Evolutionary conservation across 805 yeast genomes (phyloP).

Genomic region (Ogataea wickerhamii): DNA sequence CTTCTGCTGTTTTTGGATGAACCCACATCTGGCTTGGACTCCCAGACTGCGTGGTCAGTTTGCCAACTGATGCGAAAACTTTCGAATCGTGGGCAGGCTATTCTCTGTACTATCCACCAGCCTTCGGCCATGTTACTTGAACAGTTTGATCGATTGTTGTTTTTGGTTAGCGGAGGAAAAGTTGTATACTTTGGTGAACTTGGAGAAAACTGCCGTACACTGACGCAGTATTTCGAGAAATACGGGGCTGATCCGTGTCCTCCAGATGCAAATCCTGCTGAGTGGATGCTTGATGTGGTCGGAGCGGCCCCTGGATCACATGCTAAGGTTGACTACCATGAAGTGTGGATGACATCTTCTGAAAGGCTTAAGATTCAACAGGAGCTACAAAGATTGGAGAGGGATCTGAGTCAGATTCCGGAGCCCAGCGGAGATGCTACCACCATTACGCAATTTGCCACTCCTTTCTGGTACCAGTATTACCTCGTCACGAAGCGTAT

Average conservation of each 20-base stretch:
- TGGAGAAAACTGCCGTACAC: conserved; percentile 39
- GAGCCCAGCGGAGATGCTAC: conserved; percentile 2
- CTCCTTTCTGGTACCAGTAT: conserved; percentile 40
- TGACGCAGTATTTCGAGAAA: conserved; percentile 43
- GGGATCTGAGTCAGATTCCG: conserved; percentile 5
- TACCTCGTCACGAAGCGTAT: conserved; percentile 35
- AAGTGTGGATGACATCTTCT: conserved; percentile 47
- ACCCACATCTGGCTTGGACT: conserved; percentile 57
- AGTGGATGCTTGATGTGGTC: conserved; percentile 65
- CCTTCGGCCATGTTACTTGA: conserved; percentile 44
- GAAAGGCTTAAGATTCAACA: conserved; percentile 24
- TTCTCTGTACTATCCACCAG: conserved; percentile 54
- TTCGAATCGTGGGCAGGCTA: conserved; percentile 51
- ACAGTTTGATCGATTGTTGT: conserved; percentile 39
- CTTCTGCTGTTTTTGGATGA: conserved; percentile 52
- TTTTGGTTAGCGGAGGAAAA: conserved; percentile 47
- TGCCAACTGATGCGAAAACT: conserved; percentile 45
- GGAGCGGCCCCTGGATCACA: conserved; percentile 78
- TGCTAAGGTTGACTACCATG: conserved; percentile 55
- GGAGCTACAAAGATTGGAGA: conserved; percentile 28
- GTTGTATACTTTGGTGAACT: conserved; percentile 52
- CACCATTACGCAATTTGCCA: conserved; percentile 1
- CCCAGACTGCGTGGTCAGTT: conserved; percentile 57
- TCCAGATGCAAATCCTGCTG: conserved; percentile 65
- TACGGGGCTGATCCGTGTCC: conserved; percentile 63